Conservation (phyloP, 2,329 filamentous ascomycete genomes). For the Mycocentrospora acerina region DNA sequence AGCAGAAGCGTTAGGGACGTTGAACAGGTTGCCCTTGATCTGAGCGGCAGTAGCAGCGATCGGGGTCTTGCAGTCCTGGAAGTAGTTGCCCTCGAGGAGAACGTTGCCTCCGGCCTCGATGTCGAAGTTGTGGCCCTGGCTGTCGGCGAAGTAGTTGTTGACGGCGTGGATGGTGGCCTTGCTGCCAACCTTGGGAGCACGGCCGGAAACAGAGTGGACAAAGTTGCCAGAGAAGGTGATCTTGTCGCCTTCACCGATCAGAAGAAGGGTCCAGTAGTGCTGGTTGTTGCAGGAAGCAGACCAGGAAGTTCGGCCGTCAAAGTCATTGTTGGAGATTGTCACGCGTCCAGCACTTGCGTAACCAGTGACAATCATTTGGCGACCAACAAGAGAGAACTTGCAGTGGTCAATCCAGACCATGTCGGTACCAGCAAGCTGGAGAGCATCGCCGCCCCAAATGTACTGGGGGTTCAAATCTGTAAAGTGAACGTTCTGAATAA, state of each 20-base stretch:
- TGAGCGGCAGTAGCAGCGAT: background rate
- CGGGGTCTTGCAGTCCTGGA: conserved; percentile 10
- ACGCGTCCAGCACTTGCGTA: conserved; percentile 10
- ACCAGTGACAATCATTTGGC: conserved; percentile 17
- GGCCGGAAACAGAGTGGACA: conserved; percentile 18
- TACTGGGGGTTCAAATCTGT: conserved; percentile 42
- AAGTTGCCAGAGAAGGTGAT: conserved; percentile 21
- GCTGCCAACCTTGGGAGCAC: conserved; percentile 15
- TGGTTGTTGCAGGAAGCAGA: conserved; percentile 17
- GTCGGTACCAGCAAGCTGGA: conserved; percentile 32
- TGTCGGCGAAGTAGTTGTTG: conserved; percentile 19
- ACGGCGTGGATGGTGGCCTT: conserved; percentile 15
- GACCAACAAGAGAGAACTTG: conserved; percentile 16
- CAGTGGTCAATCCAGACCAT: conserved; percentile 39
- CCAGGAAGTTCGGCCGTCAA: conserved; percentile 18
- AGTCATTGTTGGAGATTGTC: conserved; percentile 20
- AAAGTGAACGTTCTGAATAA: conserved; percentile 44
- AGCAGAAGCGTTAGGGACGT: background rate
- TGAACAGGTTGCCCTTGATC: conserved; percentile 7
- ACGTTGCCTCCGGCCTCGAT: conserved; percentile 5
- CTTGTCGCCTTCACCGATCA: conserved; percentile 13
- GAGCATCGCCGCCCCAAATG: conserved; percentile 42
- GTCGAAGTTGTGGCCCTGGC: conserved; percentile 16
- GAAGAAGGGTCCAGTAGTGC: conserved; percentile 19
- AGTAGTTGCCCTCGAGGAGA: conserved; percentile 17